A percentile compares a stretch with the other conserved stretches of the same genome.
Conservation (phyloP, 345 rosid species). For the Physaria fendleri region DNA sequence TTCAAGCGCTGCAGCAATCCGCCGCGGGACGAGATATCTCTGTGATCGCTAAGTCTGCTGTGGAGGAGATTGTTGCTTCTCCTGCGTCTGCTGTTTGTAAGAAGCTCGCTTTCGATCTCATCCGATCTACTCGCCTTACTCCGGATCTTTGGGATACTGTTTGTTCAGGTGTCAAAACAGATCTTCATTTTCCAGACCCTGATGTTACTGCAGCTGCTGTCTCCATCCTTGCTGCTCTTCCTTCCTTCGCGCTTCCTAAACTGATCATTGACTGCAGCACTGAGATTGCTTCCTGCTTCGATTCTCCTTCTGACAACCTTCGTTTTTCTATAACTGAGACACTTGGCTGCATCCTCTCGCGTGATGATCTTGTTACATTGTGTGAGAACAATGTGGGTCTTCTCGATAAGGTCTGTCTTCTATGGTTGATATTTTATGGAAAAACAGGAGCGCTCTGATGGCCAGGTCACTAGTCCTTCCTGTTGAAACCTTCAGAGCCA, state of each 20-base stretch:
- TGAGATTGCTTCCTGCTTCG: constrained; percentile 76
- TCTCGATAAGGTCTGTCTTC: constrained; percentile 73
- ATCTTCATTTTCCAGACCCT: constrained; percentile 92
- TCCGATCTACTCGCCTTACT: constrained; percentile 91
- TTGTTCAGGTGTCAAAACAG: constrained; percentile 65
- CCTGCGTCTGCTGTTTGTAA: constrained; percentile 98
- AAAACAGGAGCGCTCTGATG: constrained; percentile 67
- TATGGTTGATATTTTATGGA: constrained; percentile 81
- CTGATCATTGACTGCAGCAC: constrained; percentile 64
- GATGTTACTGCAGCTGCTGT: constrained; percentile 89
- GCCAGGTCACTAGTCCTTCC: constrained; percentile 82
- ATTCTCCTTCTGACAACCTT: constrained; percentile 62
- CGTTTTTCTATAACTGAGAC: constrained; percentile 87
- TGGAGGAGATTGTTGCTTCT: constrained; percentile 85
- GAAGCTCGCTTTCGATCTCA: constrained; percentile 90
- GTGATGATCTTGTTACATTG: constrained; percentile 82
- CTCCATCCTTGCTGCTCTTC: constrained; percentile 85
- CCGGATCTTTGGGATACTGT: constrained; percentile 96
- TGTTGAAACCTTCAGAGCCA: constrained; percentile 75
- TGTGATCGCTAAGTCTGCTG: constrained; percentile 82
- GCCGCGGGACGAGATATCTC: constrained; percentile 94
- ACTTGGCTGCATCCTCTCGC: constrained; percentile 81
- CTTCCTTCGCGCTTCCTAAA: constrained; percentile 70
- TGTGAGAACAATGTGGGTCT: constrained; percentile 81
- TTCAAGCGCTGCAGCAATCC: constrained; percentile 91